Evolutionary conservation across 495 filamentous ascomycete genomes (phyloP).

Genomic region (Niebla homalea): DNA sequence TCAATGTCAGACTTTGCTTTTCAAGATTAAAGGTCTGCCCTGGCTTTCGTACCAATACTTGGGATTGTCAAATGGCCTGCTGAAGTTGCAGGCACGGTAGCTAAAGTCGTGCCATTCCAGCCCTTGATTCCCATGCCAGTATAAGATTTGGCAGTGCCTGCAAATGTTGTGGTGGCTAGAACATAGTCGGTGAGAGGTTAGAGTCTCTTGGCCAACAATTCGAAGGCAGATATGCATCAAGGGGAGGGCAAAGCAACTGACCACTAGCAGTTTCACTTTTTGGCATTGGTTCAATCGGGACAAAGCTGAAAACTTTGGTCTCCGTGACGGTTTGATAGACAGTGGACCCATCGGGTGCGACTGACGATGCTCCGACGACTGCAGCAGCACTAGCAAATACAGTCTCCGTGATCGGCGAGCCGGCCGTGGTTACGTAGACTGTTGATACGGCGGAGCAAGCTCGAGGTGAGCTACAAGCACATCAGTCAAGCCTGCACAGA

Average conservation of each 20-base stretch:
- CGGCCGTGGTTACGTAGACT: neutral
- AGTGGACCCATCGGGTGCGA: neutral
- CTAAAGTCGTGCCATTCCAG: constrained; percentile 14
- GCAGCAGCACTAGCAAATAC: neutral
- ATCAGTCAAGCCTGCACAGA: neutral
- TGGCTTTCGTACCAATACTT: neutral
- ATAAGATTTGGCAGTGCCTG: constrained; percentile 3
- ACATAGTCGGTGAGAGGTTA: constrained; percentile 2
- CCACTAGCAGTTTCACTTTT: neutral
- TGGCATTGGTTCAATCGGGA: neutral
- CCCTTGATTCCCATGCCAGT: constrained; percentile 7
- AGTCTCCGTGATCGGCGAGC: constrained; percentile 7
- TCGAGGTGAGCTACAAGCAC: neutral
- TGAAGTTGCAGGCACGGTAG: neutral
- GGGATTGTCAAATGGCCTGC: neutral
- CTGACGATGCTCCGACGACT: constrained; percentile 2
- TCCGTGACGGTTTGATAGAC: constrained; percentile 3
- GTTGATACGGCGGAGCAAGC: neutral
- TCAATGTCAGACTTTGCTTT: neutral
- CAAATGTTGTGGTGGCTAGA: neutral
- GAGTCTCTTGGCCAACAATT: constrained; percentile 1
- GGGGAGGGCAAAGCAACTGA: constrained; percentile 5
- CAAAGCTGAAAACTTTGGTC: constrained; percentile 3
- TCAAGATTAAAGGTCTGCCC: neutral
- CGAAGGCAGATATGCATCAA: neutral